phyloP scores from a whole-genome alignment of 768 basidiomycete species.

The Tulasnella sp. region DNA sequence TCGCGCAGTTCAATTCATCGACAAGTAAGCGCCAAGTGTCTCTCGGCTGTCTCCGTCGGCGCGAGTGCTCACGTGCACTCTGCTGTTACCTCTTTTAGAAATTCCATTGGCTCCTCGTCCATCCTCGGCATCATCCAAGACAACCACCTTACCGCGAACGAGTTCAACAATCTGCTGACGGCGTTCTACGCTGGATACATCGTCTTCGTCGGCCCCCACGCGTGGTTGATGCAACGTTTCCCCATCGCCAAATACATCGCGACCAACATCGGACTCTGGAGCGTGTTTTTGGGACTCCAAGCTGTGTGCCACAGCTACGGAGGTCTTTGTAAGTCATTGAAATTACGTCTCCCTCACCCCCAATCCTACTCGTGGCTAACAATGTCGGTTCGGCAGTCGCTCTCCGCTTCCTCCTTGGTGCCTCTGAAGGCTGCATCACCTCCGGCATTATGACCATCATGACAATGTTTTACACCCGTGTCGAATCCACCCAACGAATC shows the following conservation, averaged over 20 bases:
- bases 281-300: slow-evolving; percentile 32
- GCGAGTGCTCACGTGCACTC: too few species aligned
- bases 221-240: slow-evolving; percentile 29
- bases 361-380: too few species aligned
- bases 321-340: slow-evolving; percentile 28
- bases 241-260: slow-evolving; percentile 31
- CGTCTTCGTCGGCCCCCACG: slow-evolving; percentile 30
- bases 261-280: slow-evolving; percentile 30
- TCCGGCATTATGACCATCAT: slow-evolving; percentile 28
- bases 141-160: slow-evolving; percentile 27
- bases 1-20: slow-evolving; percentile 30
- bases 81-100: slow-evolving; percentile 10
- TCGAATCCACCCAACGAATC: slow-evolving; percentile 26
- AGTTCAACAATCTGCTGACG: slow-evolving; percentile 28
- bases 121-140: slow-evolving; percentile 31
- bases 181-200: slow-evolving; percentile 27
- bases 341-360: too few species aligned
- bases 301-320: slow-evolving; percentile 31
- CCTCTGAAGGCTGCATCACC: slow-evolving; percentile 30
- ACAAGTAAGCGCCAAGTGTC: slow-evolving; percentile 27
- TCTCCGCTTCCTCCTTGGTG: slow-evolving; percentile 28
- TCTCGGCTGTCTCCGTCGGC: too few species aligned
- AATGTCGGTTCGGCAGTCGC: too few species aligned
- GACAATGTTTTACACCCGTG: slow-evolving; percentile 29
- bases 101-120: slow-evolving; percentile 27